phyloP scores from a whole-genome alignment of 345 rosid species.

The Fremontodendron californicum region DNA sequence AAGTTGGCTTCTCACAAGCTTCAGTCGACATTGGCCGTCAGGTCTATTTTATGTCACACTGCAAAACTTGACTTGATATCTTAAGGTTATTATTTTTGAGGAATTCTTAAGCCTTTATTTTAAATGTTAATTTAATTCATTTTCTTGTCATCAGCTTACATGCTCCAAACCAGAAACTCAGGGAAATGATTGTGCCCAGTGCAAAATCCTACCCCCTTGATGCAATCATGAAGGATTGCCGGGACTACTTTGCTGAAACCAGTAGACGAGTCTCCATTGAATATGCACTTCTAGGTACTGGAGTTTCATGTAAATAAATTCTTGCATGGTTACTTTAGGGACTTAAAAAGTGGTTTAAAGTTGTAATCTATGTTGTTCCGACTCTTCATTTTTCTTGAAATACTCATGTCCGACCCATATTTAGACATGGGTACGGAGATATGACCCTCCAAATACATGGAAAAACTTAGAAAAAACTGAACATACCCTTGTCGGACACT shows the following conservation, averaged over 20 bases:
- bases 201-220: conserved; percentile 89
- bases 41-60: conserved; percentile 33
- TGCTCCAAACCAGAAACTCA: too few species aligned
- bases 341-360: neutral
- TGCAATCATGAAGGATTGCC: conserved; percentile 87
- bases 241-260: conserved; percentile 73
- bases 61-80: neutral
- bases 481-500: too few species aligned
- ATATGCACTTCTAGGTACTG: conserved; percentile 75
- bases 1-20: conserved; percentile 86
- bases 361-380: too few species aligned
- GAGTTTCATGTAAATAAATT: conserved; percentile 2
- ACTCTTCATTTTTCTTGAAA: too few species aligned
- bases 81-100: neutral
- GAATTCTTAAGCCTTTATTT: neutral
- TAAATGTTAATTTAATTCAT: neutral
- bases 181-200: conserved; percentile 83
- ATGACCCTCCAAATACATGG: too few species aligned
- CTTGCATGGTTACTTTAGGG: neutral
- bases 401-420: too few species aligned
- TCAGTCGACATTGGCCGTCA: conserved; percentile 92
- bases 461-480: too few species aligned
- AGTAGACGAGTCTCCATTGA: conserved; percentile 84
- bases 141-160: conserved; percentile 52
- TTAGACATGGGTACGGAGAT: too few species aligned